Evolutionary conservation across 2,329 filamentous ascomycete genomes (phyloP).

Genomic region (Cytospora piceicola): DNA sequence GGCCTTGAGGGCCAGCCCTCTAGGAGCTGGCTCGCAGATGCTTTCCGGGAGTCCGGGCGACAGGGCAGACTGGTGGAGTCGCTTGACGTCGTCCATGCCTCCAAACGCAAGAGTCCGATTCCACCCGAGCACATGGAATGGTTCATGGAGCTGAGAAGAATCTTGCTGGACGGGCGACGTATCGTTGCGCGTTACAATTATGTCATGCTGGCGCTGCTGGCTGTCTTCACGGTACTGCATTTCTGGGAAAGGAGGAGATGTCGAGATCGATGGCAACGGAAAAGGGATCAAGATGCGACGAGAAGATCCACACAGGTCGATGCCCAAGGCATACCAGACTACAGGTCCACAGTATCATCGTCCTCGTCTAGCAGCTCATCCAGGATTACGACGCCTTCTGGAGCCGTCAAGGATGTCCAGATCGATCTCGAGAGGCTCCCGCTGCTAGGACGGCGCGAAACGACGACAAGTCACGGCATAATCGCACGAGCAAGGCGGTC

Average conservation of each 20-base stretch:
- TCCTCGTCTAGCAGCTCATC: constrained; percentile 43
- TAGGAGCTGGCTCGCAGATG: constrained; percentile 7
- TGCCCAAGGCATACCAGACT: neutral
- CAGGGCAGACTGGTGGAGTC: neutral
- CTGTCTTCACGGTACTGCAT: constrained; percentile 38
- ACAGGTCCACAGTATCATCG: constrained; percentile 25
- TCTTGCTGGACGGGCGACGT: constrained; percentile 40
- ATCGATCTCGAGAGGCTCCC: constrained; percentile 44
- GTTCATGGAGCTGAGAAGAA: constrained; percentile 39
- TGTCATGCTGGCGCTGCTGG: constrained; percentile 38
- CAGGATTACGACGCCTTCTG: constrained; percentile 35
- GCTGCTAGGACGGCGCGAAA: constrained; percentile 34
- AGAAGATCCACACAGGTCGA: neutral
- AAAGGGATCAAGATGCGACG: constrained; percentile 16
- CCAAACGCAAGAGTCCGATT: constrained; percentile 3
- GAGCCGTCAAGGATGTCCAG: constrained; percentile 33
- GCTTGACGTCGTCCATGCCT: constrained; percentile 11
- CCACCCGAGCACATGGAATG: constrained; percentile 42
- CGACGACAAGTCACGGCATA: neutral
- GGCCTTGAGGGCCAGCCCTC: neutral
- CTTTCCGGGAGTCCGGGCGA: constrained; percentile 1
- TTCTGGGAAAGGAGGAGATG: constrained; percentile 34
- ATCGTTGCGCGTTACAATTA: constrained; percentile 43
- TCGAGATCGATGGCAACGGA: constrained; percentile 34
- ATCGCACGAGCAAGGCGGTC: constrained; percentile 6